These are phyloP conservation scores for Aspergillus novofumigatus DNA, from an alignment of 2,329 filamentous ascomycete species.

Conservation along the genomic window DNA sequence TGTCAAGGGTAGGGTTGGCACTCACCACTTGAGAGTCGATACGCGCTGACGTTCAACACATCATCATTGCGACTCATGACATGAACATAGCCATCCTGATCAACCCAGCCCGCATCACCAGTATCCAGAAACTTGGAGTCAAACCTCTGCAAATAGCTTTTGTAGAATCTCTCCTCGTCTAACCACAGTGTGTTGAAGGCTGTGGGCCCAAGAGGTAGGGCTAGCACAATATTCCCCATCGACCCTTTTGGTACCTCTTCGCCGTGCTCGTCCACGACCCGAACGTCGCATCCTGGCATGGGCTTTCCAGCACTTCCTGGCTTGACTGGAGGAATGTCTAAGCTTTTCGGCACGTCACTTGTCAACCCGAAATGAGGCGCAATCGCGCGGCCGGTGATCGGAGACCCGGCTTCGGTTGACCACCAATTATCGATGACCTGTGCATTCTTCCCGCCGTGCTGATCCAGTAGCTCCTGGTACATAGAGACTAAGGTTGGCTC, in stretches of 20 bases:
- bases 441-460: conserved; percentile 61
- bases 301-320: conserved; percentile 71
- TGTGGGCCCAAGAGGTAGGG: conserved; percentile 75
- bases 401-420: conserved; percentile 67
- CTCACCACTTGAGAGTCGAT: conserved; percentile 66
- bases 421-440: conserved; percentile 70
- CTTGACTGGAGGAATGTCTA: not conserved
- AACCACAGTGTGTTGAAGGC: conserved; percentile 82
- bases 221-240: conserved; percentile 91
- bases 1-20: too few relatives aligned
- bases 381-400: conserved; percentile 63
- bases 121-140: conserved; percentile 81
- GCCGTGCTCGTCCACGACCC: conserved; percentile 79
- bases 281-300: conserved; percentile 87
- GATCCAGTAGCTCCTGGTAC: conserved; percentile 69
- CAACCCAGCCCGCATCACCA: conserved; percentile 83
- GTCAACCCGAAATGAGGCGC: conserved; percentile 53
- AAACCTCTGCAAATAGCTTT: conserved; percentile 79
- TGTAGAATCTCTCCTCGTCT: conserved; percentile 81
- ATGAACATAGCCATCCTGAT: conserved; percentile 63
- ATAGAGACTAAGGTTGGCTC: conserved; percentile 82
- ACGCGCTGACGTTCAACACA: conserved; percentile 92
- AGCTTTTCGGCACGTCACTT: conserved; percentile 5
- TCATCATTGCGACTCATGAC: conserved; percentile 70
- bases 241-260: conserved; percentile 62